Evolutionary conservation across 441 rosid species (phyloP).

Genomic region (California macrophylla): DNA sequence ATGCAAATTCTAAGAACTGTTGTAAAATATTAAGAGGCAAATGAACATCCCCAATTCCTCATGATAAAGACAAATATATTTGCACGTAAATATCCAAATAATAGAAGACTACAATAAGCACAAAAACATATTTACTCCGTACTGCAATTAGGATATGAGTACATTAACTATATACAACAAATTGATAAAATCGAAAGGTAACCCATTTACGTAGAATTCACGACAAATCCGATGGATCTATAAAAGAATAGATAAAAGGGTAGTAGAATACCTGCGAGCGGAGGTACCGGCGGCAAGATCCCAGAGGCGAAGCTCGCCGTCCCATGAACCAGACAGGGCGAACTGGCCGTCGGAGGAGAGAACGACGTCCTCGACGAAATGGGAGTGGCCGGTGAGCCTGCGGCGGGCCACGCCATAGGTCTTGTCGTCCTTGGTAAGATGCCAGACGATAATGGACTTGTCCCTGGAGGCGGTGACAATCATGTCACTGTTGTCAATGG

Average conservation of each 20-base stretch:
- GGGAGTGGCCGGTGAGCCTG: constrained; percentile 87
- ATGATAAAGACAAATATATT: too few species aligned
- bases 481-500: constrained; percentile 78
- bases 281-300: constrained; percentile 66
- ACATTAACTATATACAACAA: background rate
- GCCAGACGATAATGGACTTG: constrained; percentile 85
- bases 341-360: constrained; percentile 93
- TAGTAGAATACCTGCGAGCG: constrained; percentile 53
- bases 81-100: too few species aligned
- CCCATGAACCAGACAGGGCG: constrained; percentile 96
- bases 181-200: background rate
- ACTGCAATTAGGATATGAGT: too few species aligned
- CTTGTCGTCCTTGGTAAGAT: constrained; percentile 72
- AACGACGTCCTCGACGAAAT: constrained; percentile 83
- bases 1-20: too few species aligned
- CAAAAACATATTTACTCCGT: too few species aligned
- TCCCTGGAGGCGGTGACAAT: constrained; percentile 87
- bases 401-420: constrained; percentile 70
- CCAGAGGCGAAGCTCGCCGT: constrained; percentile 97
- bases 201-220: background rate
- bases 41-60: too few species aligned
- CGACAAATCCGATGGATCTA: too few species aligned
- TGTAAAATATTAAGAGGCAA: too few species aligned
- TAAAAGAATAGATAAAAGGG: background rate
- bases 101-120: too few species aligned